Conservation (phyloP, 2,329 filamentous ascomycete genomes). For the Xylaria sp. region DNA sequence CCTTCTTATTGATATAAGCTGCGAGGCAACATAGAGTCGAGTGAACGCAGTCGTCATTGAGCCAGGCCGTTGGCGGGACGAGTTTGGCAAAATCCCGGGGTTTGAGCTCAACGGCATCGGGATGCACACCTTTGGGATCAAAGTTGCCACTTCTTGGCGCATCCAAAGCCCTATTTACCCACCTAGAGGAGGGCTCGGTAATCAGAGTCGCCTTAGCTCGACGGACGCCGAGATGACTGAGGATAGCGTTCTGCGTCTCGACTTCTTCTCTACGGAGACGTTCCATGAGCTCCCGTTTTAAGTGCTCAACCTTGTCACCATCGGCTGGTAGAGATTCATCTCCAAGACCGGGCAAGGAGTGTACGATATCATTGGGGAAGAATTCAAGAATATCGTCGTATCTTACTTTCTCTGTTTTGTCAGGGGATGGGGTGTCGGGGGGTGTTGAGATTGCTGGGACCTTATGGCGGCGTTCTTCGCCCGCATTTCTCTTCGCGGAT, state of each 20-base stretch:
- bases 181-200: slow-evolving; percentile 37
- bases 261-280: slow-evolving; percentile 34
- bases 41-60: slow-evolving; percentile 82
- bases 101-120: slow-evolving; percentile 61
- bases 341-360: slow-evolving; percentile 42
- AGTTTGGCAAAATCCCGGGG: slow-evolving; percentile 72
- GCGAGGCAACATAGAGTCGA: slow-evolving; percentile 71
- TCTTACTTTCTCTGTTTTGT: slow-evolving; percentile 23
- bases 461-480: slow-evolving; percentile 20
- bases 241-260: slow-evolving; percentile 18
- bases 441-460: not conserved
- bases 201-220: slow-evolving; percentile 40
- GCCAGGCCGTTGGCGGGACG: slow-evolving; percentile 67
- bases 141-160: slow-evolving; percentile 34
- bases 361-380: slow-evolving; percentile 41
- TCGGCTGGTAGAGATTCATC: slow-evolving; percentile 32
- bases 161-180: slow-evolving; percentile 40
- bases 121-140: slow-evolving; percentile 43
- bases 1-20: slow-evolving; percentile 65
- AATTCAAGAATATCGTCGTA: slow-evolving; percentile 40
- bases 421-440: not conserved
- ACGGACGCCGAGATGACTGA: slow-evolving; percentile 42
- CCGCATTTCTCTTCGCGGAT: not conserved
- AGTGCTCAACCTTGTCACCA: slow-evolving; percentile 31
- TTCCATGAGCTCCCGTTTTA: slow-evolving; percentile 32